Evolutionary conservation across 352 stramenopile genomes (phyloP).

Genomic region (Phytophthora pinifolia): DNA sequence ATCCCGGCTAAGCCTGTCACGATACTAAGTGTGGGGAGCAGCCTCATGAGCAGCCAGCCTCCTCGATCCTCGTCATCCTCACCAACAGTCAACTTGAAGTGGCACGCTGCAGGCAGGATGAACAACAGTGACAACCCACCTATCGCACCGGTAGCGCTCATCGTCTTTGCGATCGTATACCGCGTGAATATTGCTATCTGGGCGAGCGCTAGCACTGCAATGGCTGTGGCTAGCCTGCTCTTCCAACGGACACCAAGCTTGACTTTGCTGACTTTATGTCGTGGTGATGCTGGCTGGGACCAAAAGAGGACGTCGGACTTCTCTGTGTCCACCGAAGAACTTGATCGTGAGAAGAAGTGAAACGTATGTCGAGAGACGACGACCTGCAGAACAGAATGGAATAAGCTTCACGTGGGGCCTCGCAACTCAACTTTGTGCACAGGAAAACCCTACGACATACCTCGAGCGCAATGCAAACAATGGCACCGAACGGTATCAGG

Average conservation of each 20-base stretch:
- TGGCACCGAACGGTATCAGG: constrained; percentile 37
- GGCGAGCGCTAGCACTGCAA: constrained; percentile 33
- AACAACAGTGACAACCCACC: constrained; percentile 47
- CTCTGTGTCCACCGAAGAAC: constrained; percentile 8
- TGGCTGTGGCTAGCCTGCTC: constrained; percentile 19
- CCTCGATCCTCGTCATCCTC: constrained; percentile 20
- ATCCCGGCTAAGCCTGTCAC: constrained; percentile 32
- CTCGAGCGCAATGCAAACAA: constrained; percentile 51
- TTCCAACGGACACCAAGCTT: constrained; percentile 13
- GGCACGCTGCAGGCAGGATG: constrained; percentile 48
- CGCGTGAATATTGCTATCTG: constrained; percentile 44
- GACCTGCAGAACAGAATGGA: constrained; percentile 33
- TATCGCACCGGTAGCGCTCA: constrained; percentile 44
- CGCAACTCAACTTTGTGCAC: background rate
- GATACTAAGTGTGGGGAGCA: constrained; percentile 38
- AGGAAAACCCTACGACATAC: constrained; percentile 17
- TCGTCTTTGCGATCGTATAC: constrained; percentile 28
- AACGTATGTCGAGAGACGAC: constrained; percentile 48
- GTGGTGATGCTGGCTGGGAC: constrained; percentile 20
- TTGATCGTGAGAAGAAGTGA: constrained; percentile 34
- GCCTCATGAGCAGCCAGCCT: constrained; percentile 27
- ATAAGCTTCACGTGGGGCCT: background rate
- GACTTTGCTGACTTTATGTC: constrained; percentile 9
- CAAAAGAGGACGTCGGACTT: constrained; percentile 46
- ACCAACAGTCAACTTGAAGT: constrained; percentile 39